A percentile compares a stretch with the other conserved stretches of the same genome.
phyloP scores from a whole-genome alignment of 257 asterid species.

The Gardenia jasminoides region DNA sequence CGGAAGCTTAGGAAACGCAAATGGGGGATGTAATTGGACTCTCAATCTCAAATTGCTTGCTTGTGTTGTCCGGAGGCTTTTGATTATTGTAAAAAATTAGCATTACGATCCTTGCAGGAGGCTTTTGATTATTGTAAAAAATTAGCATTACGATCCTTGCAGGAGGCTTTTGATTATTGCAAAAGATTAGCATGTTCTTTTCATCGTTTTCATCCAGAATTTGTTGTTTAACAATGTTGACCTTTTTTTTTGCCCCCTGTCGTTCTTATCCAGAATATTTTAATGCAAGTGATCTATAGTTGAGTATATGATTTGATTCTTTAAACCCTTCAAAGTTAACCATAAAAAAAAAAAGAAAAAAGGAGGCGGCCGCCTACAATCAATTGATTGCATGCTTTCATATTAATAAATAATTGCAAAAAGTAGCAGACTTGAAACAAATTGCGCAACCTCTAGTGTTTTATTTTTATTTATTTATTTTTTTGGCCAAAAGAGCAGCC shows the following conservation, averaged over 20 bases:
- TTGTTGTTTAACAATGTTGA: background rate
- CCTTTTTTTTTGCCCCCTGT: too few relatives aligned
- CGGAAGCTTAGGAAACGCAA: background rate
- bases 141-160: background rate
- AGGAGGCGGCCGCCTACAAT: background rate
- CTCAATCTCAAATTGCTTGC: background rate
- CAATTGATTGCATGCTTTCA: background rate
- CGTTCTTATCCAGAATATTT: too few relatives aligned
- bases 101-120: background rate
- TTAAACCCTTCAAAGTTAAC: too few relatives aligned
- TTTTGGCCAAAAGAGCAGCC: too few relatives aligned
- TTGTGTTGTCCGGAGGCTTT: too few relatives aligned
- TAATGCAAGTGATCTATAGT: background rate
- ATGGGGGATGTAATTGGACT: background rate
- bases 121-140: background rate
- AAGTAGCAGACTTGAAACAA: too few relatives aligned
- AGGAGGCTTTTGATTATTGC: background rate
- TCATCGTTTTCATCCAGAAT: background rate
- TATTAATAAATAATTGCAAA: too few relatives aligned
- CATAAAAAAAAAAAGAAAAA: too few relatives aligned
- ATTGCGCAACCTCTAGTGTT: too few relatives aligned
- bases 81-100: too few relatives aligned
- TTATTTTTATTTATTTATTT: too few relatives aligned
- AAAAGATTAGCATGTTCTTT: background rate
- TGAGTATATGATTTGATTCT: too few relatives aligned